These are phyloP conservation scores for Smallanthus sonchifolius DNA, from an alignment of 129 eudicot genomes.

Conservation along the genomic window DNA sequence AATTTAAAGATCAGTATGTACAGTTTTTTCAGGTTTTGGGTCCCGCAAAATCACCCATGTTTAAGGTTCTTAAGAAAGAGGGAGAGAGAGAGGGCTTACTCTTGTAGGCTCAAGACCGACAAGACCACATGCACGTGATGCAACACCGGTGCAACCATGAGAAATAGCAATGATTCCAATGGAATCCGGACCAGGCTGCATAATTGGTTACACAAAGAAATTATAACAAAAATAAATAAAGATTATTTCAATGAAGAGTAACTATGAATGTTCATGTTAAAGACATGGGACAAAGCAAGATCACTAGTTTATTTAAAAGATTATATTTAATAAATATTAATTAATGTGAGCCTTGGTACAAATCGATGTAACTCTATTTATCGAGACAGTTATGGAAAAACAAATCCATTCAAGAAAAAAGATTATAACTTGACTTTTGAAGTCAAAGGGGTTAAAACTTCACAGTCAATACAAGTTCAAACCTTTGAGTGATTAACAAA, in stretches of 20 bases:
- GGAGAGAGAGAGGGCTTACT: constrained; percentile 34
- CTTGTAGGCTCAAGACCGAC: constrained; percentile 91
- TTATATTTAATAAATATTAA: neutral
- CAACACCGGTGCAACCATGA: constrained; percentile 95
- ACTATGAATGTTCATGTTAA: constrained; percentile 1
- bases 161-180: constrained; percentile 98
- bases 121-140: constrained; percentile 98
- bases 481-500: neutral
- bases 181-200: constrained; percentile 99
- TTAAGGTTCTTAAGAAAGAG: neutral
- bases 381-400: neutral
- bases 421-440: neutral
- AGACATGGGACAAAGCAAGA: constrained; percentile 15
- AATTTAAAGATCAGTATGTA: neutral
- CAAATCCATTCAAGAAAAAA: neutral
- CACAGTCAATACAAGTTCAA: neutral
- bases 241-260: neutral
- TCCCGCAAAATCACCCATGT: constrained; percentile 2
- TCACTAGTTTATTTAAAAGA: neutral
- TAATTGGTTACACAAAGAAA: constrained; percentile 6
- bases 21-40: neutral
- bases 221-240: neutral
- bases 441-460: neutral
- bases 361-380: neutral
- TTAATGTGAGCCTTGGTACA: neutral